Evolutionary conservation across 306 rosid genomes (phyloP).

Genomic region (Gastrolobium bilobum): DNA sequence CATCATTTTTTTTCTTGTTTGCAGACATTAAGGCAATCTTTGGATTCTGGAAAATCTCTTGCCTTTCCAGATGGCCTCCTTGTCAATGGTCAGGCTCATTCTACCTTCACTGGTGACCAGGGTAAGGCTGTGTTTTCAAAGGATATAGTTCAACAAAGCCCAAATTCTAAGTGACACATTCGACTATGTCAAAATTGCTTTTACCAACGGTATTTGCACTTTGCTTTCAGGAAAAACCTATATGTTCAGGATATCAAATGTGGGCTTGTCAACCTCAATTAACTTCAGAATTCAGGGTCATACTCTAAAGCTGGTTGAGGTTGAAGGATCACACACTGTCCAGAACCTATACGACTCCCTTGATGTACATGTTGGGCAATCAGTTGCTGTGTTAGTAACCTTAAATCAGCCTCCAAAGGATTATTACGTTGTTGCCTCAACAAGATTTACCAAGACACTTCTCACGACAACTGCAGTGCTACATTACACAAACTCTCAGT

Average conservation of each 20-base stretch:
- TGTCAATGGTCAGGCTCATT: slow-evolving; percentile 77
- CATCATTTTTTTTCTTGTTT: slow-evolving; percentile 28
- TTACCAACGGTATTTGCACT: slow-evolving; percentile 20
- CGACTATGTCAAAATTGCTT: slow-evolving; percentile 26
- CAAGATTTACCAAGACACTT: slow-evolving; percentile 70
- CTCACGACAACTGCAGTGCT: slow-evolving; percentile 74
- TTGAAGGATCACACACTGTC: slow-evolving; percentile 90
- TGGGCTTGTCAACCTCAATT: slow-evolving; percentile 82
- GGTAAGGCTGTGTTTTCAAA: slow-evolving; percentile 56
- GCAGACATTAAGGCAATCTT: slow-evolving; percentile 72
- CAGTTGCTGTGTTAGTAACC: slow-evolving; percentile 79
- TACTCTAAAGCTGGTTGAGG: slow-evolving; percentile 78
- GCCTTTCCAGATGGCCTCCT: slow-evolving; percentile 84
- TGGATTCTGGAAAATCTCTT: slow-evolving; percentile 86
- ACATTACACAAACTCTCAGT: slow-evolving; percentile 78
- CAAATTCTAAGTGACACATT: slow-evolving; percentile 12
- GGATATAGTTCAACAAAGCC: background rate
- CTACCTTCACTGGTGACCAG: slow-evolving; percentile 76
- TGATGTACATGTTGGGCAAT: slow-evolving; percentile 97
- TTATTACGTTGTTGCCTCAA: slow-evolving; percentile 88
- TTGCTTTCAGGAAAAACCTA: slow-evolving; percentile 86
- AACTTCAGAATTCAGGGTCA: slow-evolving; percentile 94
- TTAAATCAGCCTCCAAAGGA: slow-evolving; percentile 85
- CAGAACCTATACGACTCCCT: slow-evolving; percentile 87
- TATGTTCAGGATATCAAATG: slow-evolving; percentile 92